Evolutionary conservation across 2,329 filamentous ascomycete species (phyloP).

Genomic region (Grosmannia penicillata): DNA sequence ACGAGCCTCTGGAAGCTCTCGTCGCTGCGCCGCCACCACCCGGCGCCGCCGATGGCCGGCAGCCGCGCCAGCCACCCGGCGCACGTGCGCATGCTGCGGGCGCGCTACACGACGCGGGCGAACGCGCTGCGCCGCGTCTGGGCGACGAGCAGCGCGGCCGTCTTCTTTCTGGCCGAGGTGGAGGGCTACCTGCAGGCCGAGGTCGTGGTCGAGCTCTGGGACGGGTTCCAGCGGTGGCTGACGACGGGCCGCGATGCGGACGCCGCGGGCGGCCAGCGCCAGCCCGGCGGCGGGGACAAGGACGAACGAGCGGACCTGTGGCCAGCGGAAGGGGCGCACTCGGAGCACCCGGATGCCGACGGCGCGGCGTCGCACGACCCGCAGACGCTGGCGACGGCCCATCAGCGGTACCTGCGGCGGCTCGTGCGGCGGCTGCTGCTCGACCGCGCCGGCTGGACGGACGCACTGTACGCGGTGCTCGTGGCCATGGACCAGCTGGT

Average conservation of each 20-base stretch:
- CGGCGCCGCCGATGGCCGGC: constrained; percentile 50
- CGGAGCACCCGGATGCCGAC: background rate
- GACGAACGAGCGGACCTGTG: constrained; percentile 27
- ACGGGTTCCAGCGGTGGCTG: constrained; percentile 66
- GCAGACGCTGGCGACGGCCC: constrained; percentile 67
- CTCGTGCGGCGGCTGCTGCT: constrained; percentile 54
- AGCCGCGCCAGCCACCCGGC: background rate
- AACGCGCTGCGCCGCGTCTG: constrained; percentile 67
- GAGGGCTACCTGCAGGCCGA: constrained; percentile 83
- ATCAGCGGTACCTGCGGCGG: constrained; percentile 59
- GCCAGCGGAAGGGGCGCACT: constrained; percentile 19
- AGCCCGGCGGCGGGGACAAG: constrained; percentile 3
- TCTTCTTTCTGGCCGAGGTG: constrained; percentile 81
- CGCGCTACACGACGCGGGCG: constrained; percentile 47
- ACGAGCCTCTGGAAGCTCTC: constrained; percentile 79
- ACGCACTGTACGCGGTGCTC: constrained; percentile 50
- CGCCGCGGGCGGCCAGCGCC: constrained; percentile 9
- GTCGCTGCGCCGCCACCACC: constrained; percentile 61
- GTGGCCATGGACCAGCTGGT: constrained; percentile 69
- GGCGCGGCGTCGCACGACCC: constrained; percentile 42
- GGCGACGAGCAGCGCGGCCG: constrained; percentile 75
- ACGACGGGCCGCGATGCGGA: constrained; percentile 26
- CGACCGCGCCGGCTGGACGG: constrained; percentile 47
- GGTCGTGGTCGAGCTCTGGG: constrained; percentile 68
- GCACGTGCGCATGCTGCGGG: constrained; percentile 41